Base-by-base conservation (phyloP, 768 basidiomycete genomes). In the Trichaptum fuscoviolaceum region DNA sequence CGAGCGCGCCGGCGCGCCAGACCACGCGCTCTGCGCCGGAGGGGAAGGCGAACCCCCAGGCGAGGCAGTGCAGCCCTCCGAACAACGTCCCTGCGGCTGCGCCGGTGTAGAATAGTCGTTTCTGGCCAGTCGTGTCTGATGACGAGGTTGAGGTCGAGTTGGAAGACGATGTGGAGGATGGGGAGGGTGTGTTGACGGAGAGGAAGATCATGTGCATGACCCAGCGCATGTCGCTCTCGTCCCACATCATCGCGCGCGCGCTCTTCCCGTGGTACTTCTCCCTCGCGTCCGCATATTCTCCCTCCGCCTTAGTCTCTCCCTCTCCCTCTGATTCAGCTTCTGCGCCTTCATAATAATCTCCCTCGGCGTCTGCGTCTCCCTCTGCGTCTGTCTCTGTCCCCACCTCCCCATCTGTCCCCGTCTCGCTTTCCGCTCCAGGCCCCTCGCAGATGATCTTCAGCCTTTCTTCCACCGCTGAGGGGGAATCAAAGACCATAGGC, bases 31-130 rank as follows among this genome's bases (percentile, higher is more conserved):
- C 76, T 1, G 36, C 18, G 17, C 58, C 25, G 1, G 69, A 69
- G 8, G 74, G 73, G 60, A 77, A 77, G 0, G 66, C 15, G 34
- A 72, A 73, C 23, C 63, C 18, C 77, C 77, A 77, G 7, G 70
- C 74, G 34, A 76, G 64, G 60, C 69, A 74, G 62, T 75, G 76
- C 15, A 73, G 67, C 6, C 35, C 68, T 0, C 75, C 71, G 36
- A 76, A 76, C 18, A 70, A 62, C 1, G 64, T 63, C 7, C 58
- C 67, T 8, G 70, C 58, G 17, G 65, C 12, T 52, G 42, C 42
- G 20, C 42, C 42, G 2, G 42, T 20, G 42, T 52, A 52, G 42
- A 52, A 52, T 12, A 52, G 42, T 52, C 20, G 5, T 20, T 12
- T 12, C 42, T 3, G 42, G 3, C 20, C 42, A 2, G 20, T 52